Base-by-base conservation (phyloP, 2,329 filamentous ascomycete genomes). In the Phaeophleospora eucalypticola region DNA sequence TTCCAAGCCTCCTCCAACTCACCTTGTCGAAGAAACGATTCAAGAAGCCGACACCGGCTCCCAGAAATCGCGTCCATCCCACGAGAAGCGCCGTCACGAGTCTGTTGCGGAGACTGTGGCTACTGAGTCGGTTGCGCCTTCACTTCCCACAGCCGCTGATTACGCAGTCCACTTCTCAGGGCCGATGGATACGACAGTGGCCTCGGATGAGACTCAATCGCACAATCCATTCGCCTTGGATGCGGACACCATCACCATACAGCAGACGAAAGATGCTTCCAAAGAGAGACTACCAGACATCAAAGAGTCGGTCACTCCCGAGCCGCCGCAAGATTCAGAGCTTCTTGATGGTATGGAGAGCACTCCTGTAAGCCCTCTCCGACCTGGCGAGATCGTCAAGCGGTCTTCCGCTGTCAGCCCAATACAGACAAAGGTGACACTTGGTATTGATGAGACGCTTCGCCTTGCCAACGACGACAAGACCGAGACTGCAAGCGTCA, bases 321-420 rank as follows among this genome's bases (percentile, higher is more conserved):
- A 45, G 15, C 37, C 41, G 3, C 52, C 53, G 4, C 42, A 43
- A 17, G 41, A 46, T 15, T 27, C 37, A 3, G 50, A 51, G 15
- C 10, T 36, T 18, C 42, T 41, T 17, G 45, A 41, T 12, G 42
- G 48, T 18, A 48, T 49, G 18, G 46, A 56, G 40, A 24, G 46
- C 32, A 52, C 41, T 2, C 59, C 63, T 14, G 60, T 67, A 36
- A 66, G 63, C 43, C 61, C 63, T 37, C 40, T 67, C 14, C 57
- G 52, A 3, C 45, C 59, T 19, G 58, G 49, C 10, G 63, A 57
- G 17, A 36, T 45, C 19, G 57, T 64, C 14, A 57, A 54, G 36
- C 50, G 64, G 20, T 58, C 47, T 43, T 67, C 65, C 17, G 58
- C 62, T 9, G 62, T 67, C 48, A 67, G 64, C 37, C 65, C 65